These are phyloP conservation scores for Didymella glomerata DNA, from an alignment of 2,329 filamentous ascomycete species.

Conservation along the genomic window DNA sequence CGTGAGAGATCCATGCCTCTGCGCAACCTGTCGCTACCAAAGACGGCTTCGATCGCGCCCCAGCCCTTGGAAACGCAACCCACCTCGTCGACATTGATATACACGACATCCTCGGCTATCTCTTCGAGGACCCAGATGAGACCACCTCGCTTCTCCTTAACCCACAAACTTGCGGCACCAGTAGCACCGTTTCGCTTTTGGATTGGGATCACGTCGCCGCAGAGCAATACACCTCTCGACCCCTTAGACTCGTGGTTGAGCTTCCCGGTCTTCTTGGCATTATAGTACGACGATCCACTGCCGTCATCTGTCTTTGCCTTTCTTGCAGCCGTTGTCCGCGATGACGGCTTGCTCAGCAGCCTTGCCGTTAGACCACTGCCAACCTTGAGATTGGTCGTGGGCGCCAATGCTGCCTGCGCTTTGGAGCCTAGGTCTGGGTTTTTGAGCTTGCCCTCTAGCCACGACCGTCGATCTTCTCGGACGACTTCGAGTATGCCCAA, in stretches of 20 bases:
- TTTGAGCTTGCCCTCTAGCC: slow-evolving; percentile 86
- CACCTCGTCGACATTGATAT: slow-evolving; percentile 78
- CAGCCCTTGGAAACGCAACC: slow-evolving; percentile 74
- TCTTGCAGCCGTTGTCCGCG: slow-evolving; percentile 62
- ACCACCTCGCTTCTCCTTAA: slow-evolving; percentile 94
- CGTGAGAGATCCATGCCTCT: slow-evolving; percentile 77
- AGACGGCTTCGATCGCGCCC: slow-evolving; percentile 86
- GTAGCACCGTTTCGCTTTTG: slow-evolving; percentile 92
- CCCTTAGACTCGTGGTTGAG: slow-evolving; percentile 74
- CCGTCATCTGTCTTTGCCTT: slow-evolving; percentile 73
- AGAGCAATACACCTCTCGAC: slow-evolving; percentile 88
- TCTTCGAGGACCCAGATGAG: slow-evolving; percentile 98
- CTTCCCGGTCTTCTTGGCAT: slow-evolving; percentile 62
- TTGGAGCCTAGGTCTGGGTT: slow-evolving; percentile 64
- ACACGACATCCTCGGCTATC: slow-evolving; percentile 91
- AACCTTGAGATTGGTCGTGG: slow-evolving; percentile 63
- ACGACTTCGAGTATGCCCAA: slow-evolving; percentile 96
- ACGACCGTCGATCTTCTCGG: slow-evolving; percentile 84
- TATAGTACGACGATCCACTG: slow-evolving; percentile 57
- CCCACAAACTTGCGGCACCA: slow-evolving; percentile 95
- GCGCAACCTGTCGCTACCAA: slow-evolving; percentile 74
- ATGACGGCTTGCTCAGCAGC: slow-evolving; percentile 81
- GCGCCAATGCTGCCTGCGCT: slow-evolving; percentile 46
- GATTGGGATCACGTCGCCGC: slow-evolving; percentile 97
- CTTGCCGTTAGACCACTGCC: slow-evolving; percentile 88